Conservation (phyloP, 768 basidiomycete species). For the Termitomyces titanicus region DNA sequence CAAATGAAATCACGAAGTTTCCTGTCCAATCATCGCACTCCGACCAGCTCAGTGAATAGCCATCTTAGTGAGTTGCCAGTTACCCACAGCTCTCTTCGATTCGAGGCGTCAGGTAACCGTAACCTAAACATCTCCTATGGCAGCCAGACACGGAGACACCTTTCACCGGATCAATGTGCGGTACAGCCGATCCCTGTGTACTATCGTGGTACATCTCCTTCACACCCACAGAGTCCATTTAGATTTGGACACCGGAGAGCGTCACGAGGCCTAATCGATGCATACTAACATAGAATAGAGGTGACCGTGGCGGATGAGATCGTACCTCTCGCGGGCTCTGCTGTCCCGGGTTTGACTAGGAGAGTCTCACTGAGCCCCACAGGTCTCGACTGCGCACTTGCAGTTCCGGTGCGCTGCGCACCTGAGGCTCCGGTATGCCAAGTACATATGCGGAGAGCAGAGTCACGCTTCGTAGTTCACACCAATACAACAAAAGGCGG, state of each 20-base stretch:
- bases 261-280: background rate
- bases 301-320: background rate
- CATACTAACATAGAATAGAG: too few relatives aligned
- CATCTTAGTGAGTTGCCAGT: background rate
- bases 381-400: background rate
- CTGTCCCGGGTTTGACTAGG: too few relatives aligned
- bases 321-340: background rate
- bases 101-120: background rate
- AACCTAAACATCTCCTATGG: background rate
- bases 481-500: background rate
- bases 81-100: background rate
- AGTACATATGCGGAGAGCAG: background rate
- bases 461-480: background rate
- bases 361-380: background rate
- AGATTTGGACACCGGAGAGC: background rate
- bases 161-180: background rate
- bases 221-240: background rate
- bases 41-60: background rate
- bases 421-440: background rate
- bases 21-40: background rate
- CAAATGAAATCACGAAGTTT: conserved; percentile 1
- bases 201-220: background rate
- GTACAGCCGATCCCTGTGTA: background rate
- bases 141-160: background rate
- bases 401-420: too few relatives aligned